Percentiles rank a stretch among this genome's conserved stretches.
Evolutionary conservation across 2,329 filamentous ascomycete species (phyloP).

Genomic region (Ceratocystis smalleyi): DNA sequence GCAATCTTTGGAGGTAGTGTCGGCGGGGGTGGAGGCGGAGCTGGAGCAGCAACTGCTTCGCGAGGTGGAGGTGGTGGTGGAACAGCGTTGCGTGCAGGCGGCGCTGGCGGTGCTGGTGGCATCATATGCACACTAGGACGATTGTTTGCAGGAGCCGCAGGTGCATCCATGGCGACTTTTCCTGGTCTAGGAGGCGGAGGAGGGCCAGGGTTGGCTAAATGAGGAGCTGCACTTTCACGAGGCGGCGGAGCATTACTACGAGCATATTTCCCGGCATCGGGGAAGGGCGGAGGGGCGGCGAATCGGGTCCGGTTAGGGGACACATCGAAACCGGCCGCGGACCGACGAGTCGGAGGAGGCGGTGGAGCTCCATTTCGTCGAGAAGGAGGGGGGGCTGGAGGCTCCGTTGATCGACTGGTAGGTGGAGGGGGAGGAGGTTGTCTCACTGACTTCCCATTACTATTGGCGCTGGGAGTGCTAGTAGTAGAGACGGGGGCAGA

Average conservation of each 20-base stretch:
- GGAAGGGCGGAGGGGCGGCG: conserved; percentile 70
- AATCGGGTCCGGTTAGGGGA: conserved; percentile 50
- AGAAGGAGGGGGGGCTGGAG: conserved; percentile 17
- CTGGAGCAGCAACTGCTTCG: conserved; percentile 20
- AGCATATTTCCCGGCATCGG: conserved; percentile 79
- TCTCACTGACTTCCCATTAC: conserved; percentile 16
- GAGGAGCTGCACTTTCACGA: conserved; percentile 6
- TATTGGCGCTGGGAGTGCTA: conserved; percentile 16
- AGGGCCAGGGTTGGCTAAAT: conserved; percentile 14
- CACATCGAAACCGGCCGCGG: conserved; percentile 34
- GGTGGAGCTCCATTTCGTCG: conserved; percentile 34
- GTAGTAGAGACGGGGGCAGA: conserved; percentile 18
- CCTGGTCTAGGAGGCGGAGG: conserved; percentile 15
- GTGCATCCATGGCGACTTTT: conserved; percentile 7
- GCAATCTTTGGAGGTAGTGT: conserved; percentile 8
- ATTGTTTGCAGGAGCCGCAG: conserved; percentile 18
- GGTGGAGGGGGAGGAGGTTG: conserved; percentile 25
- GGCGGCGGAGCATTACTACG: conserved; percentile 32
- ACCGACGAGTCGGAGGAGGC: conserved; percentile 45
- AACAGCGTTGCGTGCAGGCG: conserved; percentile 11
- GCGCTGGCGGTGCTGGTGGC: conserved; percentile 13
- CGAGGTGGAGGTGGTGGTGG: conserved; percentile 21
- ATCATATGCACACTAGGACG: conserved; percentile 12
- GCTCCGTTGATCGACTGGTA: conserved; percentile 21
- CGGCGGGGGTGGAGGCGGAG: conserved; percentile 25